phyloP scores from a whole-genome alignment of 768 basidiomycete species.

The Russula sp. region DNA sequence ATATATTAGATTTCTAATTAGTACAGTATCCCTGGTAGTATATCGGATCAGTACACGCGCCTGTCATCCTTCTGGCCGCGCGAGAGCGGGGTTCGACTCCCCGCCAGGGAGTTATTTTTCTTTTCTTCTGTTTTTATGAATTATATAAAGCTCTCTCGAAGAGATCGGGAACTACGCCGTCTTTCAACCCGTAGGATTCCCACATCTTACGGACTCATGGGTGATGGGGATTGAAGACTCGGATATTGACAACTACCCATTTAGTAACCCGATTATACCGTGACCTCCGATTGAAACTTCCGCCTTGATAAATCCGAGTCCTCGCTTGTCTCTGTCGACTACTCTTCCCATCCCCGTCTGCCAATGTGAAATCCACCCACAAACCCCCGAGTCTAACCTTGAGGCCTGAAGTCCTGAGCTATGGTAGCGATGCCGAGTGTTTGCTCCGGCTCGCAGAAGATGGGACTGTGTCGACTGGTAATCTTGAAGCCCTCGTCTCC shows the following conservation, averaged over 20 bases:
- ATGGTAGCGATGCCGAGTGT: conserved; percentile 2
- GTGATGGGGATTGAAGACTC: not conserved
- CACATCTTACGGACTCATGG: not conserved
- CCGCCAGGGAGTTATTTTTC: conserved; percentile 38
- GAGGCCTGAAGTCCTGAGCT: too few relatives aligned
- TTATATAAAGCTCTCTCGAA: too few relatives aligned
- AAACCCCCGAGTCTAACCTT: too few relatives aligned
- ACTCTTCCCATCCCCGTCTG: too few relatives aligned
- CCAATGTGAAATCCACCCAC: not conserved
- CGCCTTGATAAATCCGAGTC: too few relatives aligned
- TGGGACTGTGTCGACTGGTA: too few relatives aligned
- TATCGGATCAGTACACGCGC: conserved; percentile 31
- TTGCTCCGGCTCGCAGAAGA: too few relatives aligned
- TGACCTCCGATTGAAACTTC: too few relatives aligned
- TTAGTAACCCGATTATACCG: too few relatives aligned
- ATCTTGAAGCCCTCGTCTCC: too few relatives aligned
- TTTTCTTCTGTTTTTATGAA: too few relatives aligned
- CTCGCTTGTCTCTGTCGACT: too few relatives aligned
- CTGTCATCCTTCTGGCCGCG: conserved; percentile 33
- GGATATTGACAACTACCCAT: not conserved
- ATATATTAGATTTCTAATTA: rapidly evolving
- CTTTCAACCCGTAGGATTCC: not conserved
- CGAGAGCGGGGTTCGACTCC: conserved; percentile 50
- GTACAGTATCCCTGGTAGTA: conserved; percentile 21
- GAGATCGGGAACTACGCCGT: not conserved